A percentile compares a stretch with the other conserved stretches of the same genome.
Conservation (phyloP, 78 protist genomes). For the Dictyostelium discoideum region dicty_2.7 NC_007091.3:3331501-3332000, state of each 20-base stretch:
- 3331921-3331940: background rate
- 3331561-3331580: no score
- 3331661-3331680: background rate
- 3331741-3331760: background rate
- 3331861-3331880: no score
- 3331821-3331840: background rate
- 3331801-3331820: background rate
- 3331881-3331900: no score
- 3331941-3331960: background rate
- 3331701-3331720: no score
- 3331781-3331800: background rate
- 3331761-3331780: background rate
- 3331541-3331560: background rate
- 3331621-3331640: background rate
- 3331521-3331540: background rate
- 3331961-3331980: background rate
- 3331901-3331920: no score
- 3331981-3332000: background rate
- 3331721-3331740: background rate
- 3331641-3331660: background rate
- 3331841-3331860: background rate
- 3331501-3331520: background rate
- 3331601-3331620: background rate
- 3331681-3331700: background rate
- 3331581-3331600: background rate